A percentile compares a stretch with the other conserved stretches of the same genome.
phyloP scores from a whole-genome alignment of 768 basidiomycete genomes.

The Suillus variegatus region DNA sequence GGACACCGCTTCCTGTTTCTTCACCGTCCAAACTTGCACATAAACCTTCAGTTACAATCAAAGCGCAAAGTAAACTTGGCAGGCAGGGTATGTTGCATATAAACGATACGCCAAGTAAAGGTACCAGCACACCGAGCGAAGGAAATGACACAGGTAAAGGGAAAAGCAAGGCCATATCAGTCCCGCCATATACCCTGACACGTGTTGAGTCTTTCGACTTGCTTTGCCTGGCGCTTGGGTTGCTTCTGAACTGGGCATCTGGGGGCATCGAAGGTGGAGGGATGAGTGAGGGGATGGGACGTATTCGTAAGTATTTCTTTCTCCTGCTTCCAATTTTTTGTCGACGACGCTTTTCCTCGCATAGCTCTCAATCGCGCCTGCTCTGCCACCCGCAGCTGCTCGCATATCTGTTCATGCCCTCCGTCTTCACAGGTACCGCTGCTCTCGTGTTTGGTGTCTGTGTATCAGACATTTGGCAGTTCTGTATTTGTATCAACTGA shows the following conservation, averaged over 20 bases:
- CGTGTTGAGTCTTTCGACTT: constrained; percentile 58
- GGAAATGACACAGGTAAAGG: constrained; percentile 16
- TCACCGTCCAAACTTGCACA: neutral
- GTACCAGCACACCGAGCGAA: constrained; percentile 1
- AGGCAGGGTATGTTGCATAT: constrained; percentile 1
- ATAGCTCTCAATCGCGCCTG: constrained; percentile 58
- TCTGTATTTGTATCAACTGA: neutral
- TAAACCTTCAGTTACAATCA: neutral
- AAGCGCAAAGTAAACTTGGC: neutral
- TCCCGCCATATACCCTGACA: neutral
- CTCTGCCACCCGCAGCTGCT: constrained; percentile 47
- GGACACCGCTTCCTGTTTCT: too few relatives aligned
- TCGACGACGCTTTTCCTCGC: neutral
- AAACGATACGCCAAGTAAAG: constrained; percentile 13
- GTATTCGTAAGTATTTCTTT: constrained; percentile 7
- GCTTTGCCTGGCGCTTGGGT: constrained; percentile 72
- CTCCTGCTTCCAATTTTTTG: neutral
- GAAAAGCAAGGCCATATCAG: constrained; percentile 19
- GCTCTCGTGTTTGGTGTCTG: constrained; percentile 1
- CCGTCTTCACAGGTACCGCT: constrained; percentile 36
- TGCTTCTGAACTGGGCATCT: constrained; percentile 78
- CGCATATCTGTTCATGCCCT: constrained; percentile 56
- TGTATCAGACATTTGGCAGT: neutral
- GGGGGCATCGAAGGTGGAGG: constrained; percentile 46
- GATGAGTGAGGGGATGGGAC: constrained; percentile 39